These are phyloP conservation scores for Elsinoe necatrix DNA, from an alignment of 2,329 filamentous ascomycete species.

Conservation along the genomic window DNA sequence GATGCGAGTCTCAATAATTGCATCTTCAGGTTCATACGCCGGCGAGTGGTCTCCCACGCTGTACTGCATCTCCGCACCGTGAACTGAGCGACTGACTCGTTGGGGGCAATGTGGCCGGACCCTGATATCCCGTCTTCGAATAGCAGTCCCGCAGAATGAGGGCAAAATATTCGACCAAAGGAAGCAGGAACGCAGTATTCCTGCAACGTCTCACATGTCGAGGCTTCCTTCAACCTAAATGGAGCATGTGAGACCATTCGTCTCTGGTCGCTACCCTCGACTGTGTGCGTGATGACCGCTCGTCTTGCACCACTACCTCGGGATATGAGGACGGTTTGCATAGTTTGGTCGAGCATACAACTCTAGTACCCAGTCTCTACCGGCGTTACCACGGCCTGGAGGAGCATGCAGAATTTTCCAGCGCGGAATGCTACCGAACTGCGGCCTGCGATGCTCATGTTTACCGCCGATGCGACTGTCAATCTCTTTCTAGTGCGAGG, in stretches of 20 bases:
- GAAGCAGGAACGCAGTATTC: background rate
- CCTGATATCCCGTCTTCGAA: constrained; percentile 4
- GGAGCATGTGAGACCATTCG: background rate
- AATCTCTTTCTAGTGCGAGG: background rate
- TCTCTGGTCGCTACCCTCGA: constrained; percentile 3
- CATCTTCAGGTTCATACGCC: background rate
- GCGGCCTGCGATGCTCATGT: background rate
- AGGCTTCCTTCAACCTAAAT: background rate
- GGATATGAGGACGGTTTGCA: constrained; percentile 3
- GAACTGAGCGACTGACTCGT: background rate
- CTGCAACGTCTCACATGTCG: background rate
- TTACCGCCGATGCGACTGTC: background rate
- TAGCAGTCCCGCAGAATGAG: background rate
- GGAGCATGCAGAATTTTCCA: constrained; percentile 1
- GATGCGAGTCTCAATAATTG: background rate
- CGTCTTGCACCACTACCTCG: background rate
- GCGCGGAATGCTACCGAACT: background rate
- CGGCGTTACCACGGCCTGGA: background rate
- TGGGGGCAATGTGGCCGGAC: background rate
- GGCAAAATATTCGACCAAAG: background rate
- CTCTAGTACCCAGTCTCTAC: background rate
- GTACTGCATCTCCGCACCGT: background rate
- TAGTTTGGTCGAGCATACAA: constrained; percentile 1
- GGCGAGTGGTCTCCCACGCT: background rate
- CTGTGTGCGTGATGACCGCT: background rate